Conservation (phyloP, 441 rosid genomes). For the Mallotus japonicus region DNA sequence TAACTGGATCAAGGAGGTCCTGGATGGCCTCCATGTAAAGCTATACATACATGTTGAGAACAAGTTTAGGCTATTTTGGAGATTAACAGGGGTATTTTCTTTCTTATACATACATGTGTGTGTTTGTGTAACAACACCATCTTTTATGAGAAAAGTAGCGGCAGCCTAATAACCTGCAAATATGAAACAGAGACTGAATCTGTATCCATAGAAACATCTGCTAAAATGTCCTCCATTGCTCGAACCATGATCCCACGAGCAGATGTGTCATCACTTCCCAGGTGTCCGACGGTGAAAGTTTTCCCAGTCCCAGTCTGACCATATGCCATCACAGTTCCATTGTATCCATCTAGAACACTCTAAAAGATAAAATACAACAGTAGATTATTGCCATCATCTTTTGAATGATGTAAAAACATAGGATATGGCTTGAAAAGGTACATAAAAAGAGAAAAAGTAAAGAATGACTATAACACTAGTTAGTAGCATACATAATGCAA, state of each 20-base stretch:
- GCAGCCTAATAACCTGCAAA: conserved; percentile 63
- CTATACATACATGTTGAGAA: conserved; percentile 38
- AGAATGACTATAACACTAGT: background rate
- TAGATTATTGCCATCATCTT: conserved; percentile 1
- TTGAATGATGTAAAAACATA: background rate
- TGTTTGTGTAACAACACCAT: background rate
- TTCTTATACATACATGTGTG: too few relatives aligned
- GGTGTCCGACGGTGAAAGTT: conserved; percentile 90
- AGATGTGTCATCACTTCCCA: conserved; percentile 85
- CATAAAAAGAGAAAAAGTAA: background rate
- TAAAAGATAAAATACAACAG: conserved; percentile 22
- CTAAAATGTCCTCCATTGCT: conserved; percentile 93
- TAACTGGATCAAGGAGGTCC: conserved; percentile 90
- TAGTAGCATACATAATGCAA: background rate
- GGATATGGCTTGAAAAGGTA: background rate
- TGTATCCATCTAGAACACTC: conserved; percentile 98
- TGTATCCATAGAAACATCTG: conserved; percentile 57
- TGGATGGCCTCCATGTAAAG: conserved; percentile 98
- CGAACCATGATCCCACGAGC: conserved; percentile 99
- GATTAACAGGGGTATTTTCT: background rate
- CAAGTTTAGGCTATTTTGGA: conserved; percentile 15
- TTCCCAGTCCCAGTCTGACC: conserved; percentile 99
- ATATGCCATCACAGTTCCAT: conserved; percentile 98
- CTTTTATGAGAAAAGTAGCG: conserved; percentile 8
- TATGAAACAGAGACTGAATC: conserved; percentile 85